Conservation (phyloP, 2,329 filamentous ascomycete species). For the Pyrenochaeta sp. region DNA sequence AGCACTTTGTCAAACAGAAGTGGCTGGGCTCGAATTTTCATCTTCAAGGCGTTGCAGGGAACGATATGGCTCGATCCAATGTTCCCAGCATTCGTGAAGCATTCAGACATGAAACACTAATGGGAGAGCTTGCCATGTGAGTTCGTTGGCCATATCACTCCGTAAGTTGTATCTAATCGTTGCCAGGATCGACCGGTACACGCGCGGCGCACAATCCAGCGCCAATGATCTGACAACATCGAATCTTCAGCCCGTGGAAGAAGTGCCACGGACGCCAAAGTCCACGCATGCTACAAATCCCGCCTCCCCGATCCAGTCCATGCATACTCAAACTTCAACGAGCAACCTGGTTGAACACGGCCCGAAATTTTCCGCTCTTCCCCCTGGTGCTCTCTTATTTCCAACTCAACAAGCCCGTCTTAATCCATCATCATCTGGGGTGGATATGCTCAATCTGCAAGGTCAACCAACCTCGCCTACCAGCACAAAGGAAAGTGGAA, state of each 20-base stretch:
- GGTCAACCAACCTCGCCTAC: constrained; percentile 35
- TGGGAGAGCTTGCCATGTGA: constrained; percentile 86
- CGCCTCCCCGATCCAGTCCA: constrained; percentile 50
- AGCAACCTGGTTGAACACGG: constrained; percentile 45
- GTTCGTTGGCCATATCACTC: constrained; percentile 38
- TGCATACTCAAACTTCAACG: constrained; percentile 51
- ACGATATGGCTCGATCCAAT: constrained; percentile 94
- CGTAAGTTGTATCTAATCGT: constrained; percentile 3
- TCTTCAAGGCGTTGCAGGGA: constrained; percentile 80
- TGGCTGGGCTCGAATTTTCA: constrained; percentile 86
- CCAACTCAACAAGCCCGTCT: constrained; percentile 48
- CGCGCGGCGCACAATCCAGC: constrained; percentile 42
- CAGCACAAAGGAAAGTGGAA: constrained; percentile 23
- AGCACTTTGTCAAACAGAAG: constrained; percentile 84
- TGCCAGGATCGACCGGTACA: constrained; percentile 52
- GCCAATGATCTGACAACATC: constrained; percentile 42
- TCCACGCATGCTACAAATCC: constrained; percentile 39
- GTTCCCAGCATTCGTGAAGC: constrained; percentile 91
- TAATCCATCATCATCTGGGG: constrained; percentile 31
- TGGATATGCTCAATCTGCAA: constrained; percentile 22
- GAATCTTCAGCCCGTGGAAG: constrained; percentile 39
- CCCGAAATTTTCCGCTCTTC: constrained; percentile 35
- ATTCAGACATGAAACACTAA: constrained; percentile 85
- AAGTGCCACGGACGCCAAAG: constrained; percentile 38
- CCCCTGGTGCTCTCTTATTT: constrained; percentile 37